These are phyloP conservation scores for Grosmannia huntii DNA, from an alignment of 2,329 filamentous ascomycete species.

Conservation along the genomic window DNA sequence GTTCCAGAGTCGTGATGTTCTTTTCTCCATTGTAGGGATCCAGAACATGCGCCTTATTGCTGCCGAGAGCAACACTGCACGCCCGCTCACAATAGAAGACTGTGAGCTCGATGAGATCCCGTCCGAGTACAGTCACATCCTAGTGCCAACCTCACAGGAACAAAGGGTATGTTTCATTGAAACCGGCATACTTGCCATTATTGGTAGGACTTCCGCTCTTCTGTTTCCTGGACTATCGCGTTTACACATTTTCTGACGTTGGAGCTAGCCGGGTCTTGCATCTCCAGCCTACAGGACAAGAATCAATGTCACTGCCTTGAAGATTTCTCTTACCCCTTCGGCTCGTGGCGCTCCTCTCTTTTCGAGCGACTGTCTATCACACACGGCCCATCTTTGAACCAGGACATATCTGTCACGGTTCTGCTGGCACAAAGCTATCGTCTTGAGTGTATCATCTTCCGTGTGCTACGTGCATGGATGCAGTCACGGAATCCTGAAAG, in stretches of 20 bases:
- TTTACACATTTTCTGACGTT: background rate
- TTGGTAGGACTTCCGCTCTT: background rate
- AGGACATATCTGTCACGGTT: background rate
- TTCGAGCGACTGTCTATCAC: background rate
- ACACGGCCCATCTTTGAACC: background rate
- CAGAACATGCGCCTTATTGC: conserved; percentile 1
- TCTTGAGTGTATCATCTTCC: conserved; percentile 1
- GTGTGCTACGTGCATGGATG: background rate
- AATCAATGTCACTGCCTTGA: background rate
- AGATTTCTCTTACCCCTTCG: background rate
- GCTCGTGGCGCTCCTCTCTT: background rate
- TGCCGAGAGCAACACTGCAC: background rate
- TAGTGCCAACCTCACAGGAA: background rate
- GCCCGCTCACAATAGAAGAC: background rate
- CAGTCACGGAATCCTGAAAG: background rate
- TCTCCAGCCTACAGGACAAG: background rate
- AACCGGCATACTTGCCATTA: background rate
- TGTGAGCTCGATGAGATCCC: background rate
- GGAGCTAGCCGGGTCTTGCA: background rate
- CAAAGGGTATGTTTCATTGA: background rate
- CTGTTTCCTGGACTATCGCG: too few species aligned
- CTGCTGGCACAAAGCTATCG: background rate
- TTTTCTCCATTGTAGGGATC: background rate
- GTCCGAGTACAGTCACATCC: background rate
- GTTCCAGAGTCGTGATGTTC: background rate